Conservation (phyloP, 2,329 filamentous ascomycete genomes). For the Colletotrichum cordylinicola region DNA sequence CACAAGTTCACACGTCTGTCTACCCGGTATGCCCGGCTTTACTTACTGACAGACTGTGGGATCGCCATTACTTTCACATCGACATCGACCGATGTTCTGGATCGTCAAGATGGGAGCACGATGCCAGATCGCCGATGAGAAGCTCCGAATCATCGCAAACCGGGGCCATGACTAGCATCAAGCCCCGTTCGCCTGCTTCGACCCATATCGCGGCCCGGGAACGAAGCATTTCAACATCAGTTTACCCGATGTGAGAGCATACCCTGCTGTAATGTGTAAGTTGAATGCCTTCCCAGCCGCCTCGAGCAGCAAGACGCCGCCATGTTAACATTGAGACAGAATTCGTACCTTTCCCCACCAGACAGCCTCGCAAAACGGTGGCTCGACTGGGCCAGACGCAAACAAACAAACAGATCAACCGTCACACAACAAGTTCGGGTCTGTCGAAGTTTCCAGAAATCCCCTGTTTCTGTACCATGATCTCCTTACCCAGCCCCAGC, state of each 20-base stretch:
- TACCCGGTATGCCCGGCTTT: neutral
- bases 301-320: neutral
- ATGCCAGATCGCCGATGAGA: constrained; percentile 9
- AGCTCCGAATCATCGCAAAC: neutral
- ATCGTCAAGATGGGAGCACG: neutral
- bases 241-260: neutral
- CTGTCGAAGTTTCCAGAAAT: constrained; percentile 5
- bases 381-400: neutral
- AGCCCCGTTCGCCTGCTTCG: neutral
- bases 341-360: neutral
- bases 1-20: neutral
- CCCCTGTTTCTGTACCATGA: neutral
- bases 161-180: neutral
- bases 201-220: neutral
- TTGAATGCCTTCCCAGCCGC: neutral
- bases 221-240: neutral
- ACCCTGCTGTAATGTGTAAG: neutral
- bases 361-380: neutral
- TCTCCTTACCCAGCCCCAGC: neutral
- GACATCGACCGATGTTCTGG: neutral
- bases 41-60: neutral
- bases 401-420: neutral
- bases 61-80: neutral
- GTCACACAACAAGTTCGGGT: neutral
- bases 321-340: neutral